Conservation (phyloP, 768 basidiomycete species). For the Kwoniella botswanensis region DNA sequence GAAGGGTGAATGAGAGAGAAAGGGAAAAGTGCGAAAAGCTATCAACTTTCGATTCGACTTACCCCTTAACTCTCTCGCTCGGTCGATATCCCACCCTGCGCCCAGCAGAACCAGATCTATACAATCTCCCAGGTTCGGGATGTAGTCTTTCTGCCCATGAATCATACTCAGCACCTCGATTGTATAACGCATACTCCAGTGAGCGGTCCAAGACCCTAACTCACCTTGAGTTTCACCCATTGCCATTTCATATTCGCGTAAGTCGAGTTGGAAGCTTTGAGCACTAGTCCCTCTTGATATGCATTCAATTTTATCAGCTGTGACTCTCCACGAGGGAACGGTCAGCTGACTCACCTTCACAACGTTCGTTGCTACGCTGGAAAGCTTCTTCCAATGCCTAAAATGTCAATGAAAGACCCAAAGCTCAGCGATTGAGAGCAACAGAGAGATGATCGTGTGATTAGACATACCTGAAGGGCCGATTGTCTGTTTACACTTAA, state of each 20-base stretch:
- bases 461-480: conserved; percentile 24
- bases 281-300: conserved; percentile 64
- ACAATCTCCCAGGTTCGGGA: conserved; percentile 79
- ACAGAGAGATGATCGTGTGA: neutral
- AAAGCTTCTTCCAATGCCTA: conserved; percentile 26
- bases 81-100: conserved; percentile 77
- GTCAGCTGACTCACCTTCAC: conserved; percentile 31
- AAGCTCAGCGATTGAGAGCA: neutral
- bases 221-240: conserved; percentile 75
- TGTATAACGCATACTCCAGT: no score
- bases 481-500: conserved; percentile 48
- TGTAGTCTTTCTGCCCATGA: conserved; percentile 72
- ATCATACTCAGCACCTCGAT: neutral
- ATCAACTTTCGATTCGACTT: conserved; percentile 14
- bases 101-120: conserved; percentile 79
- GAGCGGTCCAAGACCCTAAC: neutral
- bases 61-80: conserved; percentile 79
- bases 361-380: conserved; percentile 12
- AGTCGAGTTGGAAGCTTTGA: conserved; percentile 72
- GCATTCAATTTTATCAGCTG: neutral
- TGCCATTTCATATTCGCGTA: conserved; percentile 71
- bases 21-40: neutral
- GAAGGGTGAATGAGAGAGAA: no score
- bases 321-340: neutral
- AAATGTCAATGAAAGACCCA: neutral